Evolutionary conservation across 768 basidiomycete species (phyloP), one percentile per base, ranked within the genome.

Genomic region (Mycena venus): DNA sequence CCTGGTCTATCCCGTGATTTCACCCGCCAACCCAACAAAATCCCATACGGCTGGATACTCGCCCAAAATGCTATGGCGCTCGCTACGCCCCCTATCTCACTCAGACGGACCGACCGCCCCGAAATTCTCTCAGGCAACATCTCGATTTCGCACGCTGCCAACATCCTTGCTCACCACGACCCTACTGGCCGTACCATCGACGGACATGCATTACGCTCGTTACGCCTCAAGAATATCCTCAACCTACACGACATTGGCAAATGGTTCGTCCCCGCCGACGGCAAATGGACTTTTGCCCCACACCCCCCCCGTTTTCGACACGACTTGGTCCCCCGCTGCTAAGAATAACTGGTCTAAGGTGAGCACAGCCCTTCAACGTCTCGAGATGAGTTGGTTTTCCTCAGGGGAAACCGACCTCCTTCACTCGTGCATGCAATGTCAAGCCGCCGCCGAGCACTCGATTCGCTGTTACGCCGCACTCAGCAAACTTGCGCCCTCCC

Each of bases 41-140:
- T 75, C 27, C 68, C 69, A 0, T 49, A 34, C n/a, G 47, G 19
- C 0, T 74, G 73, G 73, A 69, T 74, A 7, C 17, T 56, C 11
- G 73, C 73, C 2, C 73, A 74, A 7, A 38, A 61, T 17, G 58
- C 68, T 0, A 53, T 70, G 68, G 5, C n/a, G 1, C 2, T 1
- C 2, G 1, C 36, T 1, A 15, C 23, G 1, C 42, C 31, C 3
- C 40, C 15, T 7, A 38, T 68, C 42, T 29, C 63, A 2, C 44
- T 69, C 6, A 47, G 49, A 21, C 44, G 68, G 15, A 59, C 68
- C 23, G 31, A 60, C 2, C 4, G 27, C 15, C 7, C 23, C 34
- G 53, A 34, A 3, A 66, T 66, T 9, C 38, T 66, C 1, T 10
- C 36, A 40, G 65, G 65, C 25, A 2, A 25, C 4, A n/a, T 38